These are phyloP conservation scores for Colletotrichum limetticola DNA, from an alignment of 2,329 filamentous ascomycete species.

Conservation along the genomic window DNA sequence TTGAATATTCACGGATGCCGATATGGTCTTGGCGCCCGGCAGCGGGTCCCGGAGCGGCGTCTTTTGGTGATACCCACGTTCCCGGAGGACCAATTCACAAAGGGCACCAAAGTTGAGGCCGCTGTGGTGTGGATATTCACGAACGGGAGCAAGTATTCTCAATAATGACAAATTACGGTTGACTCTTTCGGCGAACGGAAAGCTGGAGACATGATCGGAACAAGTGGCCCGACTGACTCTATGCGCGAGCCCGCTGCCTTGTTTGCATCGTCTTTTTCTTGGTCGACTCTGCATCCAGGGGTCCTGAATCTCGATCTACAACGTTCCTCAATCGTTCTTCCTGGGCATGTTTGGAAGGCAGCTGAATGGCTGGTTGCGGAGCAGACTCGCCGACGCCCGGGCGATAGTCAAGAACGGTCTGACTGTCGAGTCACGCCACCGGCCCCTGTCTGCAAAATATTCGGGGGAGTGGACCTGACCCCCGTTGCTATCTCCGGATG, in stretches of 20 bases:
- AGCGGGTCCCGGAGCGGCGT: background rate
- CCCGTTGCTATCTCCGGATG: slow-evolving; percentile 23
- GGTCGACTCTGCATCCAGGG: background rate
- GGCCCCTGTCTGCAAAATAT: slow-evolving; percentile 18
- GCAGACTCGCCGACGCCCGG: slow-evolving; percentile 2
- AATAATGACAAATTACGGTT: background rate
- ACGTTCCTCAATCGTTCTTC: background rate
- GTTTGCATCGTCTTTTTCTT: slow-evolving; percentile 1
- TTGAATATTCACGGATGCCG: slow-evolving; percentile 9
- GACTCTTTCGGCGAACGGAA: background rate
- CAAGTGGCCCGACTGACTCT: background rate
- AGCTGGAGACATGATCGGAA: background rate
- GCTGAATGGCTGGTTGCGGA: slow-evolving; percentile 21
- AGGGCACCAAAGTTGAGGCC: background rate
- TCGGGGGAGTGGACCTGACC: background rate
- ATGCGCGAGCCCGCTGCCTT: slow-evolving; percentile 16
- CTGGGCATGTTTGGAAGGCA: background rate
- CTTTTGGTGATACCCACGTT: background rate
- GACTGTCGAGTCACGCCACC: slow-evolving; percentile 23
- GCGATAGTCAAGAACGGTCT: slow-evolving; percentile 6
- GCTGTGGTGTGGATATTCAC: background rate
- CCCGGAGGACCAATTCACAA: background rate
- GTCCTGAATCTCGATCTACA: slow-evolving; percentile 16
- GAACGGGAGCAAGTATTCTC: background rate
- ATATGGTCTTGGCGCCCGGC: slow-evolving; percentile 4